Evolutionary conservation across 2,329 filamentous ascomycete species (phyloP).

Genomic region (Cercospora beticola): DNA sequence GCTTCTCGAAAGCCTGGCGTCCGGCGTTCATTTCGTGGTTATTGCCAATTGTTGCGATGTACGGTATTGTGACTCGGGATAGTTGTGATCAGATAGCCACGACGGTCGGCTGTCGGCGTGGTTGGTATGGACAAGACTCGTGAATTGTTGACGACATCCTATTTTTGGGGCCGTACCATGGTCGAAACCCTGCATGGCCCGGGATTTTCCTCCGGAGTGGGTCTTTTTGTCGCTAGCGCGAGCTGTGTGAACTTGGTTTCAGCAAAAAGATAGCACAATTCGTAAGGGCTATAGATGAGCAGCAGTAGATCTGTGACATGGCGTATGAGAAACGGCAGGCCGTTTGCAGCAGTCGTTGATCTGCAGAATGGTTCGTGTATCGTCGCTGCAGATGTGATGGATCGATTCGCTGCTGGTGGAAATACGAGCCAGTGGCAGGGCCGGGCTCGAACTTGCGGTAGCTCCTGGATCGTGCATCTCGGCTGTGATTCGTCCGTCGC

Average conservation of each 20-base stretch:
- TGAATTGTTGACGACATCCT: neutral
- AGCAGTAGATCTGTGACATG: neutral
- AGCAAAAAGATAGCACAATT: neutral
- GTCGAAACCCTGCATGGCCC: neutral
- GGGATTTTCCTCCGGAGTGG: conserved; percentile 1
- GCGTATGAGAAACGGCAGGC: neutral
- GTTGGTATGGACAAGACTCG: neutral
- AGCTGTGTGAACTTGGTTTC: neutral
- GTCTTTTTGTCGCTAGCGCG: neutral
- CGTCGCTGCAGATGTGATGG: conserved; percentile 1
- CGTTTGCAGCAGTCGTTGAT: neutral
- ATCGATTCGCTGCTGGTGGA: neutral
- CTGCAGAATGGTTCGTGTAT: neutral
- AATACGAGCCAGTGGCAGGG: neutral
- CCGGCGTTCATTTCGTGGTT: neutral
- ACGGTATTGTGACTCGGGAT: neutral
- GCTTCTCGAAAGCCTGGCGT: neutral
- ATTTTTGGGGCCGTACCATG: neutral
- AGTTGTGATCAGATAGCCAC: neutral
- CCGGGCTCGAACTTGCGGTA: neutral
- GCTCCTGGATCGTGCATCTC: neutral
- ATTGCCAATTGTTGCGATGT: neutral
- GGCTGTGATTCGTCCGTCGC: neutral
- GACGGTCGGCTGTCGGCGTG: neutral
- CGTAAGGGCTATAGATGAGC: neutral